Evolutionary conservation across 2,329 filamentous ascomycete genomes (phyloP), one percentile per base, ranked within the genome.

Genomic region (Graphium sp.): DNA sequence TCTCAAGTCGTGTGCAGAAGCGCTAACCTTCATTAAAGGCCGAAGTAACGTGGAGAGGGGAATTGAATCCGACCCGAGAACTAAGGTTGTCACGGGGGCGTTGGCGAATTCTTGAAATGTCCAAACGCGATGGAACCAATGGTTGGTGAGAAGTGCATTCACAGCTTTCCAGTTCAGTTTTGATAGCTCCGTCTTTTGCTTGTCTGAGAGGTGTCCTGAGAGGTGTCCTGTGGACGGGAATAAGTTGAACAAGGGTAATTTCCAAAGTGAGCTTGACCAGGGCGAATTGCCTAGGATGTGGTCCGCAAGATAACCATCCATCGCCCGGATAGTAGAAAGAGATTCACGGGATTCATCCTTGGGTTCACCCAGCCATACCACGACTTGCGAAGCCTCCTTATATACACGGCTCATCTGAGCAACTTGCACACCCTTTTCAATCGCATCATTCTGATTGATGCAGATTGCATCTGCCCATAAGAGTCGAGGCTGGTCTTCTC

Each of bases 401-500:
- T 31, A 31, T 9, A 31, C 17, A 22, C 21, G 13, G 12, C 29
- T 24, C 29, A 31, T 31, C 17, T 26, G 23, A 7, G 24, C 22
- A 13, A 30, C 28, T 18, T 30, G 28, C 13, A 24, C 9, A 8
- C 20, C 28, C 21, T 22, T 23, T 14, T 30, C 28, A 12, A 12
- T n/a, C 10, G 18, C 14, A 12, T 30, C 28, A 13, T 12, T 16
- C 29, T 31, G 29, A 18, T 31, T 31, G 22, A 31, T 31, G 22
- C 29, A 31, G 23, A 31, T 31, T 11, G 13, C 29, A 14, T 31
- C 29, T 9, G 29, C 29, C 29, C 29, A 31, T 18, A 31, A 12
- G 8, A 10, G 16, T 4, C 22, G 22, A 7, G 22, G 29, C 21
- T 25, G 13, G 5, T 12, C 23, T 5, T 17, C n/a, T 11, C 10